Conservation (phyloP, 2,329 filamentous ascomycete genomes). For the Xylariaceae sp. region DNA sequence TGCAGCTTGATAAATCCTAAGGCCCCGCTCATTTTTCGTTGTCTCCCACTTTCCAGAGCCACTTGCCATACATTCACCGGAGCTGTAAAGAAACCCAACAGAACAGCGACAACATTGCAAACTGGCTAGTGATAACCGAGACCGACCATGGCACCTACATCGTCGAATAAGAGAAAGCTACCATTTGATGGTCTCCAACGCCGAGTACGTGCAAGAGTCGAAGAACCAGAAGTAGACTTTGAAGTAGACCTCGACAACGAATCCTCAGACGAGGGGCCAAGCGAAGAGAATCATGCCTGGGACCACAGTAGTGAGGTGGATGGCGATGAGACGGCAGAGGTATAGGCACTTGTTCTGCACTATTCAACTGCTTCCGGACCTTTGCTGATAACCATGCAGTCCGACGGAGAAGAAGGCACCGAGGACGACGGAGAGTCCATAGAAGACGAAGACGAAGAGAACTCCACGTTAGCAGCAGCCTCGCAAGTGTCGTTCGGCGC, state of each 20-base stretch:
- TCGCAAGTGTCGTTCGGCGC: constrained; percentile 76
- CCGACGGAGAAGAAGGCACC: constrained; percentile 22
- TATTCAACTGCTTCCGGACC: neutral
- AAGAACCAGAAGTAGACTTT: constrained; percentile 34
- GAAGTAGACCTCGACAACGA: constrained; percentile 28
- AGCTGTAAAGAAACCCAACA: too few relatives aligned
- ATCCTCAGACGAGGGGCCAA: constrained; percentile 26
- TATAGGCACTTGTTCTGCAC: neutral
- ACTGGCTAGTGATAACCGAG: too few relatives aligned
- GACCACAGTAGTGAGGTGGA: too few relatives aligned
- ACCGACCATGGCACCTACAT: constrained; percentile 14
- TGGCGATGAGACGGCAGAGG: too few relatives aligned
- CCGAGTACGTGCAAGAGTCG: constrained; percentile 35
- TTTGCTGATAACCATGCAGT: too few relatives aligned
- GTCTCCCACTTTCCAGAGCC: too few relatives aligned
- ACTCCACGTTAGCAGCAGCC: constrained; percentile 35
- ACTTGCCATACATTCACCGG: too few relatives aligned
- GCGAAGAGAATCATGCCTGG: constrained; percentile 22
- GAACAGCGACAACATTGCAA: too few relatives aligned
- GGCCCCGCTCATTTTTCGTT: too few relatives aligned
- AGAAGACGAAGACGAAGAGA: constrained; percentile 28
- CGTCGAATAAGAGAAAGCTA: constrained; percentile 33
- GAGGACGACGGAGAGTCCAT: constrained; percentile 28
- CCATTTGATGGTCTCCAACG: constrained; percentile 30
- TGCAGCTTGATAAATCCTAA: too few relatives aligned